Conservation (phyloP, 2,329 filamentous ascomycete species). For the Lecanicillium sp. region DNA sequence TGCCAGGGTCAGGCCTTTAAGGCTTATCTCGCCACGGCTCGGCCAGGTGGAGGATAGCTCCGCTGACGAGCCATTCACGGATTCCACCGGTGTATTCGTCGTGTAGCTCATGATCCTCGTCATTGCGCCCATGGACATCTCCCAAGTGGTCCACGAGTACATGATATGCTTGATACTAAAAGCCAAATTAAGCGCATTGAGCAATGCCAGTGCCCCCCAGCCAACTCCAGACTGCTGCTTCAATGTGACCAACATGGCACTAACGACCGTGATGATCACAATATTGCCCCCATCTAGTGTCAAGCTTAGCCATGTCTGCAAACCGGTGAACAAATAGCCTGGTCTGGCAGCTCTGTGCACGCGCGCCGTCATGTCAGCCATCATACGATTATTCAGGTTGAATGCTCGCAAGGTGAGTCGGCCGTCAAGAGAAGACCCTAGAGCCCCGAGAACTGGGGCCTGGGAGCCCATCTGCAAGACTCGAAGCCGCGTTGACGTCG, state of each 20-base stretch:
- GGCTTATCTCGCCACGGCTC: not conserved
- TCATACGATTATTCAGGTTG: not conserved
- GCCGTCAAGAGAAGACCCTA: not conserved
- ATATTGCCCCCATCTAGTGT: not conserved
- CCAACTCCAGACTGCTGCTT: not conserved
- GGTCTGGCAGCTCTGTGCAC: not conserved
- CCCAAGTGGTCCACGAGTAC: slow-evolving; percentile 1
- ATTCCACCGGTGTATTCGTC: not conserved
- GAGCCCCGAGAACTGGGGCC: slow-evolving; percentile 1
- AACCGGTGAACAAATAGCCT: not conserved
- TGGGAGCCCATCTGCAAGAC: not conserved
- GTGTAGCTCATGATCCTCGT: not conserved
- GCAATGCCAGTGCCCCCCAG: slow-evolving; percentile 2
- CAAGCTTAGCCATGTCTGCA: slow-evolving; percentile 1
- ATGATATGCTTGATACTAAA: not conserved
- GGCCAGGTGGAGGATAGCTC: not conserved
- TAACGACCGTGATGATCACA: no score
- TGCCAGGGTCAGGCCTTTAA: not conserved
- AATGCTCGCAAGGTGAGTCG: not conserved
- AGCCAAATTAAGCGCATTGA: slow-evolving; percentile 2
- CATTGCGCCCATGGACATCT: slow-evolving; percentile 1
- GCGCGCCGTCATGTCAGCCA: not conserved
- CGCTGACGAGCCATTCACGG: not conserved
- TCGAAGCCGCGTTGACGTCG: not conserved
- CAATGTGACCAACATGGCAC: slow-evolving; percentile 1